phyloP scores from a whole-genome alignment of 768 basidiomycete genomes.

The Pulveroboletus sp. region DNA sequence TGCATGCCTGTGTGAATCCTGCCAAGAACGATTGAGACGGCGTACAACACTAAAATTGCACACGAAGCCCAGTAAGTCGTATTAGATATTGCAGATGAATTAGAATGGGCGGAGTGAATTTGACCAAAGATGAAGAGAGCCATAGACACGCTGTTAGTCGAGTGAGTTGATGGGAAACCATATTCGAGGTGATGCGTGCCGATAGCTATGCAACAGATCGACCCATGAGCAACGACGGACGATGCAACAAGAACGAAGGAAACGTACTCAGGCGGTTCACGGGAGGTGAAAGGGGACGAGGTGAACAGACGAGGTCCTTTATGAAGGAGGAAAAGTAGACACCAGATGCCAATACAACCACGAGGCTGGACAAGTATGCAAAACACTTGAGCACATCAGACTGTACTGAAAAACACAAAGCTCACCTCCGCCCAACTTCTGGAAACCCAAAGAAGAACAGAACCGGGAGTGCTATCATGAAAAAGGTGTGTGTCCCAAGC shows the following conservation, averaged over 20 bases:
- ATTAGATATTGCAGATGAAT: constrained; percentile 39
- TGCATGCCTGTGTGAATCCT: constrained; percentile 89
- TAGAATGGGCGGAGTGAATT: constrained; percentile 45
- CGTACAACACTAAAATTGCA: constrained; percentile 50
- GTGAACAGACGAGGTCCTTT: constrained; percentile 88
- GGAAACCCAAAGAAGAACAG: constrained; percentile 85
- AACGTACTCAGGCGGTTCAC: constrained; percentile 80
- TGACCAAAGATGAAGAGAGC: constrained; percentile 73
- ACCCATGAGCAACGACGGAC: neutral
- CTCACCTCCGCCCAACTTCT: constrained; percentile 70
- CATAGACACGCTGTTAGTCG: constrained; percentile 86
- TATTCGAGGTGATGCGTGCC: constrained; percentile 84
- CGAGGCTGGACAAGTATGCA: constrained; percentile 41
- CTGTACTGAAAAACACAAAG: neutral
- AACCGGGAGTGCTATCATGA: constrained; percentile 83
- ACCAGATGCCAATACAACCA: constrained; percentile 68
- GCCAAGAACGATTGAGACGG: constrained; percentile 70
- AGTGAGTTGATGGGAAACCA: constrained; percentile 94
- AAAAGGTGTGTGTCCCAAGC: constrained; percentile 85
- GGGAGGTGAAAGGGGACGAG: constrained; percentile 86
- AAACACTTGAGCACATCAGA: neutral
- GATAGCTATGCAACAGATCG: constrained; percentile 45
- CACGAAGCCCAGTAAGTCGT: constrained; percentile 40
- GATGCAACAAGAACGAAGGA: neutral
- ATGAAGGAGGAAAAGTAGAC: constrained; percentile 84